Base-by-base conservation (phyloP, 306 rosid species). In the Inga laurina region DNA sequence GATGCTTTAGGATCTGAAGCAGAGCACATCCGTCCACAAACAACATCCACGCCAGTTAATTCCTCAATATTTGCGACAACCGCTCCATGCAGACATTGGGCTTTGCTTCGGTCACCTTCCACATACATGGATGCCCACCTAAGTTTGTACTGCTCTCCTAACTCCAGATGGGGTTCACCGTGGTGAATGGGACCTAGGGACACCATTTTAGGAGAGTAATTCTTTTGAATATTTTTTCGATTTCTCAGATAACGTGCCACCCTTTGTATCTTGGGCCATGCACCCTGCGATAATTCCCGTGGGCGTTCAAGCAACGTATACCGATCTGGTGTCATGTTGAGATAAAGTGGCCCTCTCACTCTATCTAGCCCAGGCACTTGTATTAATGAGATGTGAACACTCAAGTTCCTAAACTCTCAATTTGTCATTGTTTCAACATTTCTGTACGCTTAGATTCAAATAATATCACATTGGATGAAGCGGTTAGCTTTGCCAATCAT, bases 131-230 rank as follows among this genome's bases (percentile, higher is more conserved):
- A 32, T 14, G 80, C n/a, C 80, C 80, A 77, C 27, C 0, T 39
- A 2, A 14, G 43, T 15, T 77, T 84, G 64, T 59, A 76, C 2
- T 48, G 3, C 16, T 80, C 84, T 75, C 84, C 87, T 15, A 19
- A 19, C 14, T 57, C 1, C 0, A 84, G 64, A 12, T 81, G 39
- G 4, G 10, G 0, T 0, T 48, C 8, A 3, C 30, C 87, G 4
- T 84, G 64, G 35, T 76, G 84, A 21, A 84, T 81, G 18, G 84
- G 84, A 48, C 84, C 87, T 0, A 84, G 32, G 21, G 87, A 80
- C 11, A 76, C 1, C 14, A 76, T 10, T 27, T 16, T 10, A 2
- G 87, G 87, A 0, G 6, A 18, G 79, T 76, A 85, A 34, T 75
- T 9, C 22, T 61, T 30, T 2, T 7, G 1, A 15, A 59, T 69